Evolutionary conservation across 306 rosid genomes (phyloP).

Genomic region (Vigna mungo): DNA sequence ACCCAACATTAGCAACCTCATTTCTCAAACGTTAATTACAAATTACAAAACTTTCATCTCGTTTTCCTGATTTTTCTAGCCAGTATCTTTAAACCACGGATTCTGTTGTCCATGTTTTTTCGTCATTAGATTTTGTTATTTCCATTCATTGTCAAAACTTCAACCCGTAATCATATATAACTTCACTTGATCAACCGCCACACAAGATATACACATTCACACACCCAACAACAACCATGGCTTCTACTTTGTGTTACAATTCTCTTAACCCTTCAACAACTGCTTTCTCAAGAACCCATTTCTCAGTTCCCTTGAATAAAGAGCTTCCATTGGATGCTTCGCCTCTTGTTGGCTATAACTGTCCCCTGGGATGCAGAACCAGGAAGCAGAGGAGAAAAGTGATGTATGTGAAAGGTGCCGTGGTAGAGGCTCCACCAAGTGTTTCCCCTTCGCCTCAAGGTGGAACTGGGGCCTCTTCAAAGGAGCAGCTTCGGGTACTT

Average conservation of each 20-base stretch:
- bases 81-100: constrained; percentile 33
- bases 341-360: constrained; percentile 36
- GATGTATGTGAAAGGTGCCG: constrained; percentile 49
- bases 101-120: background rate
- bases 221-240: constrained; percentile 46
- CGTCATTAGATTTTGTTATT: constrained; percentile 8
- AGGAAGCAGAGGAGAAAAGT: constrained; percentile 48
- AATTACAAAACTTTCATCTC: background rate
- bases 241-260: constrained; percentile 59
- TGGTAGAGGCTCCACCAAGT: constrained; percentile 51
- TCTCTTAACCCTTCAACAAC: constrained; percentile 62
- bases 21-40: background rate
- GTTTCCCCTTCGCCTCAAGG: constrained; percentile 19
- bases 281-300: constrained; percentile 59
- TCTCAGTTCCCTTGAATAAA: constrained; percentile 50
- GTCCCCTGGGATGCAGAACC: constrained; percentile 48
- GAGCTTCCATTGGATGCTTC: constrained; percentile 56
- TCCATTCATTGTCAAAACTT: constrained; percentile 14
- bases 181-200: constrained; percentile 18
- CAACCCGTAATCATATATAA: constrained; percentile 21
- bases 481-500: constrained; percentile 61
- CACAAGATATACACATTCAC: constrained; percentile 6
- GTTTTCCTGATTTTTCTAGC: constrained; percentile 30
- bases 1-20: constrained; percentile 2
- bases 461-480: constrained; percentile 32